phyloP scores from a whole-genome alignment of 2,329 filamentous ascomycete species.

The Trichoderma arundinaceum region DNA sequence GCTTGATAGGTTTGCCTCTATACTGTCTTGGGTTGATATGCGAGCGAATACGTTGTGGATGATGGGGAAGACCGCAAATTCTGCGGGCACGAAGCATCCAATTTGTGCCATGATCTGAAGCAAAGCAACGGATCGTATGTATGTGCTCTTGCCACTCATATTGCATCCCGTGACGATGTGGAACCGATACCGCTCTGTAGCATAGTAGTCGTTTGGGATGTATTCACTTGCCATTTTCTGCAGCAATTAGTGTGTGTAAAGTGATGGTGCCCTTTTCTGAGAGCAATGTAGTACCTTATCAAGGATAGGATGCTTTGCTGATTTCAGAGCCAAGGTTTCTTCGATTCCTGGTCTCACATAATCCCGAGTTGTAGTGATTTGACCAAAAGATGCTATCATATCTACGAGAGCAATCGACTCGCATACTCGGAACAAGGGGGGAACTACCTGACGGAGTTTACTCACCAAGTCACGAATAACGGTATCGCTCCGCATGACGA shows the following conservation, averaged over 20 bases:
- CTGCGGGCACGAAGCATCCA: slow-evolving; percentile 86
- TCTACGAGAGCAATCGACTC: slow-evolving; percentile 87
- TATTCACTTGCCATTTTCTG: slow-evolving; percentile 69
- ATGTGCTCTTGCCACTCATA: slow-evolving; percentile 98
- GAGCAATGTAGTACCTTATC: slow-evolving; percentile 60
- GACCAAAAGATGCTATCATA: slow-evolving; percentile 79
- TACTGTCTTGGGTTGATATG: slow-evolving; percentile 83
- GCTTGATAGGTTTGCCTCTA: slow-evolving; percentile 89
- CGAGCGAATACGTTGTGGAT: slow-evolving; percentile 85
- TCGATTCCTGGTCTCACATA: slow-evolving; percentile 71
- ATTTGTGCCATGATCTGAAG: slow-evolving; percentile 93
- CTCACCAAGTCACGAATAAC: slow-evolving; percentile 74
- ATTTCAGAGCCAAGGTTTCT: slow-evolving; percentile 72
- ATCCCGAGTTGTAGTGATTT: slow-evolving; percentile 67
- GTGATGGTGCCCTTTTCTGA: background rate
- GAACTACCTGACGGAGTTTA: slow-evolving; percentile 73
- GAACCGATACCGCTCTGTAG: slow-evolving; percentile 78
- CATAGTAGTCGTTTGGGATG: slow-evolving; percentile 89
- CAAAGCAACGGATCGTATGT: slow-evolving; percentile 84
- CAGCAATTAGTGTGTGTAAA: background rate
- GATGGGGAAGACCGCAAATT: slow-evolving; percentile 81
- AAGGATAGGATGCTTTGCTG: slow-evolving; percentile 77
- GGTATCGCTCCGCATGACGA: slow-evolving; percentile 80
- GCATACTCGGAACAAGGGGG: slow-evolving; percentile 79
- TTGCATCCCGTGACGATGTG: slow-evolving; percentile 96